Evolutionary conservation across 1,284 basidiomycete genomes (phyloP), one percentile per base, ranked within the genome.

Genomic region (Marasmius fiardii): DNA sequence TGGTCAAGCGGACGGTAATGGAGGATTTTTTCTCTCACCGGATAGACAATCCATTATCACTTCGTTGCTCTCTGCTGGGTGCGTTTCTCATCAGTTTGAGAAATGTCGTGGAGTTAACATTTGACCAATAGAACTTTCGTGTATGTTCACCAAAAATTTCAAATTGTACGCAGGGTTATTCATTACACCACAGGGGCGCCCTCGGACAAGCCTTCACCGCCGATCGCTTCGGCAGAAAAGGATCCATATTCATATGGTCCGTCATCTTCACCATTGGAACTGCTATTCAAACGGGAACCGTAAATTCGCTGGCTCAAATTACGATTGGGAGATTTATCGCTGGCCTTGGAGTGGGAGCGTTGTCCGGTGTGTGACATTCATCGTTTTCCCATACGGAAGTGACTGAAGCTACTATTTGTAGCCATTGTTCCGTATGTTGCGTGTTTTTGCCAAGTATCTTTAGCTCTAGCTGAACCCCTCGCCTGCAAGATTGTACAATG

Each of bases 201-300:
- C 71, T 92, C 12, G 81, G 67, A 0, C 89, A 92, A 65, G 88
- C 88, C 0, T 86, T 91, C 64, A 91, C 89, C 0, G 81, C 88
- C 34, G 90, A 93, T 64, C 74, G 83, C 28, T 78, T 87, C 56
- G 90, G 90, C 33, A 79, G 90, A 55, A 77, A 79, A 43, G 82
- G 83, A 3, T 89, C 87, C 3, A 89, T 92, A 65, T 74, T 90
- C 43, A 83, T 89, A 52, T 91, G 89, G 89, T 79, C 86, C n/a
- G 82, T 69, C 0, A 80, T 90, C 43, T 90, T 92, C 65, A 91
- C 88, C 1, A 62, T 82, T 54, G 88, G 90, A 3, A 82, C 85
- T 14, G 80, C 81, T 4, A 79, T 93, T 51, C 90, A 92, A 65
- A 88, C 86, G 0, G 83, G 74, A 7, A 85, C 89, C 0, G 74